Percentiles rank a stretch among this genome's conserved stretches.
Evolutionary conservation across 306 rosid genomes (phyloP).

Genomic region (Rubus parviflorus): DNA sequence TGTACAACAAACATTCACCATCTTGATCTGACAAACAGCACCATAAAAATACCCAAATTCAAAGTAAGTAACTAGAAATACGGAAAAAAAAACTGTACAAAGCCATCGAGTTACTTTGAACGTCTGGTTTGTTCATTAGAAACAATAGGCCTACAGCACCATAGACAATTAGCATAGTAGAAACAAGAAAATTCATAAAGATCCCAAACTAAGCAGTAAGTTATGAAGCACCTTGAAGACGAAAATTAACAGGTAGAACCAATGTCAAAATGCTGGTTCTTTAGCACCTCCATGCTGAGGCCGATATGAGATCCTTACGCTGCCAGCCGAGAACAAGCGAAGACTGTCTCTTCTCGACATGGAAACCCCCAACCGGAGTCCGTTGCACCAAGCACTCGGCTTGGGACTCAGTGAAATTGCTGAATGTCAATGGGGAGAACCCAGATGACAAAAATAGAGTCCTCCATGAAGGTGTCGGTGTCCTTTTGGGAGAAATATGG

Average conservation of each 20-base stretch:
- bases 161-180: constrained; percentile 62
- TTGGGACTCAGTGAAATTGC: constrained; percentile 84
- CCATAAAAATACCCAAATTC: constrained; percentile 28
- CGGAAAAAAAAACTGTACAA: constrained; percentile 44
- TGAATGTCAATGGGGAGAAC: constrained; percentile 68
- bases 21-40: constrained; percentile 27
- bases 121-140: constrained; percentile 54
- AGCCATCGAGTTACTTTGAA: constrained; percentile 50
- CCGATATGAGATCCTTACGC: constrained; percentile 69
- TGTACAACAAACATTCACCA: constrained; percentile 38
- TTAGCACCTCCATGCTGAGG: constrained; percentile 83
- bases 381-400: constrained; percentile 87
- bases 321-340: constrained; percentile 84
- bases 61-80: constrained; percentile 26
- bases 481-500: constrained; percentile 38
- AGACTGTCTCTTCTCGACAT: constrained; percentile 69
- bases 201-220: constrained; percentile 42
- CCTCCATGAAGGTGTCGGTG: constrained; percentile 59
- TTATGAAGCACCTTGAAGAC: constrained; percentile 57
- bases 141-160: constrained; percentile 65
- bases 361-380: constrained; percentile 70
- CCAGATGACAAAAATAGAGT: constrained; percentile 62
- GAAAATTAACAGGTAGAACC: constrained; percentile 41
- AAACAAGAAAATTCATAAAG: constrained; percentile 39
- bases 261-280: constrained; percentile 33